Conservation (phyloP, 306 rosid genomes). For the Canavalia ensiformis region DNA sequence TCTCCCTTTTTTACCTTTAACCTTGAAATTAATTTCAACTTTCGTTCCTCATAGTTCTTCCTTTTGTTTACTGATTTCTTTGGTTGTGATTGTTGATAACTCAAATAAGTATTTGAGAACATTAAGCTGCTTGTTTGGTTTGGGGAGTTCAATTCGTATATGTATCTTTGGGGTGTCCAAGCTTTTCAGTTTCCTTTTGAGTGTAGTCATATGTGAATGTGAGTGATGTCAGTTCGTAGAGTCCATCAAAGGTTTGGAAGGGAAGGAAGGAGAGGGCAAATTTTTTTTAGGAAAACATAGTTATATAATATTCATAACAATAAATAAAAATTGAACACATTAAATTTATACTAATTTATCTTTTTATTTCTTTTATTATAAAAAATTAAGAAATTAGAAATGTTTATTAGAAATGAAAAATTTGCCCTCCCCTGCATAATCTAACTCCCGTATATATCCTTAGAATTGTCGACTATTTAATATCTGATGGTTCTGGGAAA, state of each 20-base stretch:
- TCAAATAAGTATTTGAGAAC: background rate
- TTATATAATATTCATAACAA: too few species aligned
- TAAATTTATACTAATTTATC: too few species aligned
- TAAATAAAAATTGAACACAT: too few species aligned
- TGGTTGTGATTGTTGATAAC: constrained; percentile 25
- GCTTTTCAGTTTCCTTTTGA: background rate
- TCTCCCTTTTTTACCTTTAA: background rate
- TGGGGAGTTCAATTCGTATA: constrained; percentile 27
- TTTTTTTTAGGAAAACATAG: too few species aligned
- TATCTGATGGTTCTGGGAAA: background rate
- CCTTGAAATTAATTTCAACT: background rate
- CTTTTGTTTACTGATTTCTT: constrained; percentile 1
- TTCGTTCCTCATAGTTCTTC: background rate
- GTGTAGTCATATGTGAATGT: background rate
- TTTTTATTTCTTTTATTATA: too few species aligned
- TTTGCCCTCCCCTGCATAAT: too few species aligned
- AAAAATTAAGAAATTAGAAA: too few species aligned
- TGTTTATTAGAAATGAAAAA: too few species aligned
- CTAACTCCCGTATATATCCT: background rate
- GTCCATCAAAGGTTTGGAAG: background rate
- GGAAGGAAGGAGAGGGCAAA: too few species aligned
- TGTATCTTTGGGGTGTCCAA: background rate
- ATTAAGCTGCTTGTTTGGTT: constrained; percentile 11
- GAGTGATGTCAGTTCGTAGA: background rate
- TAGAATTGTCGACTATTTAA: background rate